phyloP scores from a whole-genome alignment of 768 basidiomycete genomes.

The Nidula microcarpa region DNA sequence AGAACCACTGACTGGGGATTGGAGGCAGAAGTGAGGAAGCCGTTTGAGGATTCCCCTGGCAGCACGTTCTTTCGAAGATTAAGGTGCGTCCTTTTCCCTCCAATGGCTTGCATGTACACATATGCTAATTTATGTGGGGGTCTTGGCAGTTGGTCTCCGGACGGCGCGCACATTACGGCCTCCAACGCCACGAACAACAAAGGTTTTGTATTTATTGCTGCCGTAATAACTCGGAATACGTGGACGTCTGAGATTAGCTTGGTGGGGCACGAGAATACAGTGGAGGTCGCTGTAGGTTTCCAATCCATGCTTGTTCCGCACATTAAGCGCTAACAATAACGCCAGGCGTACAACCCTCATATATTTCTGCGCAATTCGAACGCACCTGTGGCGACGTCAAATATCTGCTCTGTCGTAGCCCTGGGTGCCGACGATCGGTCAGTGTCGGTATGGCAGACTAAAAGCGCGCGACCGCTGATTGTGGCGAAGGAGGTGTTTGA shows the following conservation, averaged over 20 bases:
- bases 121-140: no score
- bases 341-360: conserved; percentile 87
- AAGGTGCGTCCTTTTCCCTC: conserved; percentile 49
- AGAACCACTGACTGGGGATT: conserved; percentile 88
- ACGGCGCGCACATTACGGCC: conserved; percentile 97
- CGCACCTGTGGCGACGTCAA: conserved; percentile 67
- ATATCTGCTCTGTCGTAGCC: conserved; percentile 90
- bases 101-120: no score
- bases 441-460: conserved; percentile 96
- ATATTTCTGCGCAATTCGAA: conserved; percentile 81
- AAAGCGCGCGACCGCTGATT: conserved; percentile 83
- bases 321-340: conserved; percentile 1
- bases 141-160: conserved; percentile 91
- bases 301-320: not conserved
- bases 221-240: conserved; percentile 84
- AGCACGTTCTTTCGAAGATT: conserved; percentile 92
- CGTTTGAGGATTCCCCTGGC: conserved; percentile 91
- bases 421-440: conserved; percentile 92
- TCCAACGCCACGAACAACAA: conserved; percentile 96
- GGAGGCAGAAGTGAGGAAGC: conserved; percentile 81
- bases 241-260: conserved; percentile 93
- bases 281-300: conserved; percentile 83
- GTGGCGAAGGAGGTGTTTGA: conserved; percentile 95
- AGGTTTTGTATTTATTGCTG: conserved; percentile 96
- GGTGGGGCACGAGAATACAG: conserved; percentile 96